Evolutionary conservation across 345 rosid genomes (phyloP), one percentile per base, ranked within the genome.

Genomic region (Citropsis articulata): DNA sequence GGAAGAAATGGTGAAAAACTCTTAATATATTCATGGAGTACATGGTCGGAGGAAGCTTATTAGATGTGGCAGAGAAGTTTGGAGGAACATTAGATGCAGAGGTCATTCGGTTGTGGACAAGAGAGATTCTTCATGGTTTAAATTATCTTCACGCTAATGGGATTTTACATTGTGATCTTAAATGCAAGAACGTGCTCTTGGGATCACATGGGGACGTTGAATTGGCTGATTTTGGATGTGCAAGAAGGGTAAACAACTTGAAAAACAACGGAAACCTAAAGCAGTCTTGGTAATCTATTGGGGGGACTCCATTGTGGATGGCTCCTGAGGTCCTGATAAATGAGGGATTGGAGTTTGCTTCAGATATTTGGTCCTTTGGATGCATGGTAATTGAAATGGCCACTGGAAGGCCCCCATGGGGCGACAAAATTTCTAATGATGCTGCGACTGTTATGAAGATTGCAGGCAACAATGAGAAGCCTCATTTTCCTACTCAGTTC

Each of bases 331-430:
- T 81, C 38, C 35, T 86, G 67, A 72, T 81, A 75, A 78, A 81
- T 8, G 82, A 84, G 80, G 73, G 80, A 0, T 45, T 81, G 59
- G 80, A 64, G 45, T 69, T 80, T 25, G 63, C 81, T 59, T 78
- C 85, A 0, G 88, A 86, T 70, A 84, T 88, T 62, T 85, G 90
- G 88, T 85, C 88, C 22, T 27, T 84, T 30, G 84, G 87, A 30
- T 85, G 88, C 80, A 79, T 83, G 2, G 64, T 84, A 25, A 70
- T 86, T 42, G 88, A 88, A 83, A 84, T 88, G 87, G 87, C 84
- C 13, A 85, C 87, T 0, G 85, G 88, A 2, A 79, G 78, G 71
- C 74, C 81, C n/a, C 87, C 38, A 7, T 36, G 7, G 83, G 0
- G 67, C 0, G 27, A 56, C 27, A 71, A 77, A 72, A 69, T 75